Base-by-base conservation (phyloP, 106 monocot genomes). In the Ottelia alismoides region DNA sequence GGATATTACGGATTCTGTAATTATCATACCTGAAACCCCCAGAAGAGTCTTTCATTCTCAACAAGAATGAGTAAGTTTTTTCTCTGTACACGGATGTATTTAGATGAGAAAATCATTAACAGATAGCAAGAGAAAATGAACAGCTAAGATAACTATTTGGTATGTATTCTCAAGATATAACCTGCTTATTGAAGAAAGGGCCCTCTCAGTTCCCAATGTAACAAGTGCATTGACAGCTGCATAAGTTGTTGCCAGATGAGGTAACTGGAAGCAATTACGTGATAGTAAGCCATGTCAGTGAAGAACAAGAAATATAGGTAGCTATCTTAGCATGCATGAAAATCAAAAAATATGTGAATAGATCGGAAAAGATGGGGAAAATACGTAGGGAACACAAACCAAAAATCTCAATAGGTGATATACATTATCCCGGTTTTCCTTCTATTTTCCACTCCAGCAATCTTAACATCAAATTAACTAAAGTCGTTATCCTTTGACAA, bases 221-320 rank as follows among this genome's bases (percentile, higher is more conserved):
- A 86, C 43, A 58, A 98, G 77, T 48, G 85, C 55, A 52, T 90
- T 90, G 22, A 98, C 90, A 27, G 98, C 85, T 70, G 98, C 90
- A 78, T 98, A 98, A 31, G 98, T 90, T 29, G 90, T 86, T 67
- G 98, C 98, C 46, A 98, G 81, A 79, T 98, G 98, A 72, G 98
- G 82, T 74, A 98, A 62, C 98, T 98, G 57, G 25, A 2, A 11
- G 27, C 52, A 62, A 46, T 18, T 28, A 23, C 7, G 11, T 1
- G 24, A 50, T 20, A 51, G n/a, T 50, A 21, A 22, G 7, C 11
- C 31, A 31, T 9, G 35, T 6, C 35, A 35, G 35, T 35, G 12
- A 12, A 46, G 27, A 47, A 18, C n/a, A 60, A 57, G 26, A 25
- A 27, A 47, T 28, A 24, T 28, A n/a, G n/a, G n/a, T n/a, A n/a